Evolutionary conservation across 2,329 filamentous ascomycete genomes (phyloP), one percentile per base, ranked within the genome.

Genomic region (Diaporthe caulivora): DNA sequence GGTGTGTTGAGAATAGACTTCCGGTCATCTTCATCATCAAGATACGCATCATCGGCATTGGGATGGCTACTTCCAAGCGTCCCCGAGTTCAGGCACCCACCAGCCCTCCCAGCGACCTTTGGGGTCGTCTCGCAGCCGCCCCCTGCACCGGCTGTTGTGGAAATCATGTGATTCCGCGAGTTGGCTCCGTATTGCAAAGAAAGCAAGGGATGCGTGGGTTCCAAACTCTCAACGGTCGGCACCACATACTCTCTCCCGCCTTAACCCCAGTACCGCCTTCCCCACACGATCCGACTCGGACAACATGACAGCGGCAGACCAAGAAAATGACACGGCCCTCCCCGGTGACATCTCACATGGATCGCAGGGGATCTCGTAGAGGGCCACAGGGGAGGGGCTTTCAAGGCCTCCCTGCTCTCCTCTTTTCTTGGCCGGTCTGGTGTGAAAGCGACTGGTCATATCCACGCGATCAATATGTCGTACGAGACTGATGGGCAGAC

Each of bases 101-200:
- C 54, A 17, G 2, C 29, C 53, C 37, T 26, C 55, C 11, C 55
- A 47, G 24, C 17, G 58, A 47, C 57, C 37, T 54, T 42, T 44
- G 57, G 34, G 34, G 57, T 29, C 57, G 26, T 18, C 24, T 24
- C 42, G 13, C 37, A 44, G 15, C 57, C 17, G n/a, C 24, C 40
- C 40, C 58, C 24, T n/a, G 40, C 13, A 10, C 26, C 15, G 62
- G n/a, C 15, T 26, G n/a, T 4, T 37, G 8, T 8, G 18, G 8
- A 53, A 26, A 67, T 67, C 62, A 65, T 65, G 62, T 67, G 62
- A 67, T 26, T 13, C 47, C 62, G 62, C 31, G 62, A 29, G 62
- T 21, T 51, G 18, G n/a, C 29, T 29, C 17, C 24, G 9, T 8
- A 13, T 6, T 40, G 29, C 17, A n/a, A 26, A 29, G 24, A 7